A percentile compares a stretch with the other conserved stretches of the same genome.
These are phyloP conservation scores for Carnegiea gigantea DNA, from an alignment of 179 eudicot species.

Conservation along the genomic window DNA sequence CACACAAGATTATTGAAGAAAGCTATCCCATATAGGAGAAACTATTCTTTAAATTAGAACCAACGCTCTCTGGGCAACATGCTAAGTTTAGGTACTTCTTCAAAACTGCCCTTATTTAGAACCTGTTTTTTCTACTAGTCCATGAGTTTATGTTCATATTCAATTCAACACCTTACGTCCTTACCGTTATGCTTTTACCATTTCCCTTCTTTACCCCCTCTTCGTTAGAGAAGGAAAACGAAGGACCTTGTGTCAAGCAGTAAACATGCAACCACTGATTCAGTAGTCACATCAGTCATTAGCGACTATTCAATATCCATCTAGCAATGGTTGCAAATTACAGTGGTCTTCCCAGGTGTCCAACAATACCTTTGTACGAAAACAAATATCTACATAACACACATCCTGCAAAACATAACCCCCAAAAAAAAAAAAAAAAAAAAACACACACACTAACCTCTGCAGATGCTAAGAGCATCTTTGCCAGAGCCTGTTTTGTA, in stretches of 20 bases:
- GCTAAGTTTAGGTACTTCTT: background rate
- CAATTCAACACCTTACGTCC: background rate
- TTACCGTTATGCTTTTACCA: background rate
- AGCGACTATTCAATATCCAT: too few relatives aligned
- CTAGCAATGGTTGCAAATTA: background rate
- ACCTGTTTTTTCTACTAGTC: background rate
- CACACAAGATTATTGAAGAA: too few relatives aligned
- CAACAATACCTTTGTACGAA: background rate
- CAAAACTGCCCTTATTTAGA: background rate
- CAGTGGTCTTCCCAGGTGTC: background rate
- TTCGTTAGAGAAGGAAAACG: background rate
- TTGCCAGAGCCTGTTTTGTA: constrained; percentile 93
- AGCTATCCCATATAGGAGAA: too few relatives aligned
- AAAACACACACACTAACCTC: constrained; percentile 57
- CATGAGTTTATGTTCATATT: background rate
- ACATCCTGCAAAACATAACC: background rate
- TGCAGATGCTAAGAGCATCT: constrained; percentile 90
- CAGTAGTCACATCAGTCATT: too few relatives aligned
- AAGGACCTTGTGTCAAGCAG: background rate
- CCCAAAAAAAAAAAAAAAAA: background rate
- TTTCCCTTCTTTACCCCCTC: background rate
- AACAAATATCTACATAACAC: background rate
- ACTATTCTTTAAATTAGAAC: too few relatives aligned
- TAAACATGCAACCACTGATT: background rate
- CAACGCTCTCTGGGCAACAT: background rate